Evolutionary conservation across 2,329 filamentous ascomycete species (phyloP).

Genomic region (Fusarium citri): DNA sequence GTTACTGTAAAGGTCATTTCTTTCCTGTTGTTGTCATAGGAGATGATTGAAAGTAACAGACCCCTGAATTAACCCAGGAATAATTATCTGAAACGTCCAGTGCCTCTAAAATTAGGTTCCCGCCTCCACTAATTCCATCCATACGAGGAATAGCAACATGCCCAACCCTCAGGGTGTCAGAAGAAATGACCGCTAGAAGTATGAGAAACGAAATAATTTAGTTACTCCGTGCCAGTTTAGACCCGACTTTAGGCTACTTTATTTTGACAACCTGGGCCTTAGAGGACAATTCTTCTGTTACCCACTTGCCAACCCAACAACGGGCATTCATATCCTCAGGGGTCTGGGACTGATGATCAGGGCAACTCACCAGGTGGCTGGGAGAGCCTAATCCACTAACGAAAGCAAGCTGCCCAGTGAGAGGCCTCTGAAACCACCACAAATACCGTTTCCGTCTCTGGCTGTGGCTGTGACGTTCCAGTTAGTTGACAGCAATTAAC

Average conservation of each 20-base stretch:
- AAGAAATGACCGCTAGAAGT: too few relatives aligned
- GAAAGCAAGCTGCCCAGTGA: slow-evolving; percentile 22
- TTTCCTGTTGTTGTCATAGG: neutral
- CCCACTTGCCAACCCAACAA: too few relatives aligned
- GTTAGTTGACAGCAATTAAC: slow-evolving; percentile 5
- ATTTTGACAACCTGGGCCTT: too few relatives aligned
- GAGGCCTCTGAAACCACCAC: slow-evolving; percentile 36
- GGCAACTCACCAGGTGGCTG: slow-evolving; percentile 14
- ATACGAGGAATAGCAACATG: slow-evolving; percentile 24
- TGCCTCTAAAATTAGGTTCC: slow-evolving; percentile 37
- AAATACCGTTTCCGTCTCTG: slow-evolving; percentile 28
- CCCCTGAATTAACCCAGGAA: slow-evolving; percentile 32
- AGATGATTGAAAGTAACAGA: slow-evolving; percentile 4
- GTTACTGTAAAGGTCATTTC: neutral
- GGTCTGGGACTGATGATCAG: slow-evolving; percentile 28
- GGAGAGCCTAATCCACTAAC: slow-evolving; percentile 20
- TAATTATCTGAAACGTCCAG: slow-evolving; percentile 32
- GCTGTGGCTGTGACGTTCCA: slow-evolving; percentile 26
- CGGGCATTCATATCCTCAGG: slow-evolving; percentile 18
- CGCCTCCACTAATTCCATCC: slow-evolving; percentile 16
- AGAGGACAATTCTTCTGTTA: too few relatives aligned
- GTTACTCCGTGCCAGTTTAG: too few relatives aligned
- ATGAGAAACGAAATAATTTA: too few relatives aligned
- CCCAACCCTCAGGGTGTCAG: too few relatives aligned
- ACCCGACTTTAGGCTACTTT: too few relatives aligned